Conservation (phyloP, 805 yeast species). For the Candida tallmaniae region DNA sequence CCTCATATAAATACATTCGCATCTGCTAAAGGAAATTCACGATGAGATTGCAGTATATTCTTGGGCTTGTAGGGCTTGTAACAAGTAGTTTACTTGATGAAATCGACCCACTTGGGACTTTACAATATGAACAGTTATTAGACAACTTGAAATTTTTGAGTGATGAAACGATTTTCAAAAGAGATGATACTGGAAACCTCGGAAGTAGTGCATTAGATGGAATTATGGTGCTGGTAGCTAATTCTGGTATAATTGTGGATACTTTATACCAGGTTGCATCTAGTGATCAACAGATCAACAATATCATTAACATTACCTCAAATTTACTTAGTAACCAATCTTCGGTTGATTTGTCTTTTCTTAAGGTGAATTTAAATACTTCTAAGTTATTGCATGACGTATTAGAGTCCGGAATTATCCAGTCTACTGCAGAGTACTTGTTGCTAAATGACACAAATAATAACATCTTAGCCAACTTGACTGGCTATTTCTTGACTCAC, state of each 20-base stretch:
- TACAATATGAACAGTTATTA: slow-evolving; percentile 7
- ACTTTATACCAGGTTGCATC: slow-evolving; percentile 27
- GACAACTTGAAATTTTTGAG: slow-evolving; percentile 9
- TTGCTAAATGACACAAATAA: slow-evolving; percentile 28
- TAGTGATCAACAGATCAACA: slow-evolving; percentile 25
- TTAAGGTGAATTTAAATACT: slow-evolving; percentile 20
- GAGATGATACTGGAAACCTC: slow-evolving; percentile 8
- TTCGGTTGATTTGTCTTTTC: slow-evolving; percentile 2
- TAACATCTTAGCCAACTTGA: slow-evolving; percentile 17
- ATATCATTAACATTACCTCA: slow-evolving; percentile 19
- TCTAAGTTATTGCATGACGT: slow-evolving; percentile 19
- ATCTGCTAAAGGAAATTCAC: no score
- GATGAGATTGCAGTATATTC: no score
- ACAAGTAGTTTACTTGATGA: slow-evolving; percentile 8
- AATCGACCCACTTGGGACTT: slow-evolving; percentile 8
- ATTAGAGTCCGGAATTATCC: slow-evolving; percentile 23
- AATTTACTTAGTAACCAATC: slow-evolving; percentile 12
- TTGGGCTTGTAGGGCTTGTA: no score
- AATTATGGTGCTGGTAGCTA: slow-evolving; percentile 5
- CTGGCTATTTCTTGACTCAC: slow-evolving; percentile 23
- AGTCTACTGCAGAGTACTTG: slow-evolving; percentile 20
- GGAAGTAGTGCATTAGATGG: slow-evolving; percentile 8
- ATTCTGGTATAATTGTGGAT: slow-evolving; percentile 12
- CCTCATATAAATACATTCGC: no score
- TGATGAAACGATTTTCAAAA: slow-evolving; percentile 9